Conservation (phyloP, 1,284 basidiomycete genomes). For the Pisolithus thermaeus region DNA sequence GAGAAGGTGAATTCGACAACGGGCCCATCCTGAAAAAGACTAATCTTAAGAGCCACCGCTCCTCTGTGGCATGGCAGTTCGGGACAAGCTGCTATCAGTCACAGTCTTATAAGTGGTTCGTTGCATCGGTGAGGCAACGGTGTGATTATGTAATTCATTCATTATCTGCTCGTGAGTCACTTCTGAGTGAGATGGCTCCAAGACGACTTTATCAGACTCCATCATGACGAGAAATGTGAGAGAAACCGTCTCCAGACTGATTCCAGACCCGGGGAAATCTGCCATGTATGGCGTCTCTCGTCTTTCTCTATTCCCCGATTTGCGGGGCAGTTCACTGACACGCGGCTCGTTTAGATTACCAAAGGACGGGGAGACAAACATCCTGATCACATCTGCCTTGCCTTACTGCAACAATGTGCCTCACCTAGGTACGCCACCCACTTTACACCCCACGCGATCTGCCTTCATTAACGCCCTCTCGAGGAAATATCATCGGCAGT, state of each 20-base stretch:
- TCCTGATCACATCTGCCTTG: slow-evolving; percentile 92
- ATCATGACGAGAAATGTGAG: slow-evolving; percentile 64
- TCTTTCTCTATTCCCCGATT: slow-evolving; percentile 6
- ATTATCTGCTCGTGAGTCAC: no score
- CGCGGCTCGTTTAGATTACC: slow-evolving; percentile 55
- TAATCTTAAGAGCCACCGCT: no score
- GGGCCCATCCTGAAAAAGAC: no score
- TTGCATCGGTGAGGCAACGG: no score
- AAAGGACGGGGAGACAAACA: slow-evolving; percentile 77
- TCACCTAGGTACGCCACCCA: slow-evolving; percentile 67
- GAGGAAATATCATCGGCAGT: slow-evolving; percentile 97
- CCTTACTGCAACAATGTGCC: slow-evolving; percentile 99
- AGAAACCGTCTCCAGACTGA: slow-evolving; percentile 54
- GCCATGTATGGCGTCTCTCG: slow-evolving; percentile 36
- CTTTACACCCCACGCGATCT: slow-evolving; percentile 7
- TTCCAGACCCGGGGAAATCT: slow-evolving; percentile 44
- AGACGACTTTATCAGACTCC: not conserved
- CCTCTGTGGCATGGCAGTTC: no score
- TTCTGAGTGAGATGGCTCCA: no score
- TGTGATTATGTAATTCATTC: no score
- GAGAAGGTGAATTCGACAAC: no score
- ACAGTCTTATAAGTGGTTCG: no score
- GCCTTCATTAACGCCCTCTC: slow-evolving; percentile 1
- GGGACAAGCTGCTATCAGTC: no score
- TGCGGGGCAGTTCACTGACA: slow-evolving; percentile 10